Conservation (phyloP, 805 yeast genomes). For the Starmerella kuoi region DNA sequence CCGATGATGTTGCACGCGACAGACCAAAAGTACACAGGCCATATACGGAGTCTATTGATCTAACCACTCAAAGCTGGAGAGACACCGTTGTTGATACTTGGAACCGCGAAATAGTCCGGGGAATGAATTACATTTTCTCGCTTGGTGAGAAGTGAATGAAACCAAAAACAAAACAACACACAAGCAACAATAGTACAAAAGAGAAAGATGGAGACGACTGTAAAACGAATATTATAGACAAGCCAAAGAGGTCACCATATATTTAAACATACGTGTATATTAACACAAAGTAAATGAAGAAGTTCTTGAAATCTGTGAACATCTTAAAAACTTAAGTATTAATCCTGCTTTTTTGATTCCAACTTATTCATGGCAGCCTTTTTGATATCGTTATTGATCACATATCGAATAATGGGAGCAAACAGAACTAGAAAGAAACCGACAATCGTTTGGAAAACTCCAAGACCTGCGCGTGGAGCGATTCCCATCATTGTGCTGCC, state of each 20-base stretch:
- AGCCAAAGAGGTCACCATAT: too few relatives aligned
- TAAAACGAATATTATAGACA: too few relatives aligned
- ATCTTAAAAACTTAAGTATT: too few relatives aligned
- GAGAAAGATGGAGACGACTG: too few relatives aligned
- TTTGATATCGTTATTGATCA: constrained; percentile 16
- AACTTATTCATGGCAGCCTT: too few relatives aligned
- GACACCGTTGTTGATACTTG: constrained; percentile 68
- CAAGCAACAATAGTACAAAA: too few relatives aligned
- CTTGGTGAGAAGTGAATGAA: constrained; percentile 5
- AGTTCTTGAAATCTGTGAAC: too few relatives aligned
- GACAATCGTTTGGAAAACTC: constrained; percentile 21
- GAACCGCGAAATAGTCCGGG: constrained; percentile 58
- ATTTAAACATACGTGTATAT: too few relatives aligned
- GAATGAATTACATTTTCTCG: constrained; percentile 50
- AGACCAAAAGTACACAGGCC: constrained; percentile 38
- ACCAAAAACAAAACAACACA: too few relatives aligned
- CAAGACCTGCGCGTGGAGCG: constrained; percentile 22
- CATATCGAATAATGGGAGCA: constrained; percentile 22
- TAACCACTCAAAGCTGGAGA: constrained; percentile 36
- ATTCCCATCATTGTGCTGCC: constrained; percentile 36
- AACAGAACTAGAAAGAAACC: constrained; percentile 20
- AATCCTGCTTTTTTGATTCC: too few relatives aligned
- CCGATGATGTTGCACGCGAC: constrained; percentile 41
- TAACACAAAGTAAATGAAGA: too few relatives aligned
- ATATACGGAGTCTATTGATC: constrained; percentile 36